phyloP scores from a whole-genome alignment of 2,329 filamentous ascomycete genomes.

The Cladosporium sphaerospermum region DNA sequence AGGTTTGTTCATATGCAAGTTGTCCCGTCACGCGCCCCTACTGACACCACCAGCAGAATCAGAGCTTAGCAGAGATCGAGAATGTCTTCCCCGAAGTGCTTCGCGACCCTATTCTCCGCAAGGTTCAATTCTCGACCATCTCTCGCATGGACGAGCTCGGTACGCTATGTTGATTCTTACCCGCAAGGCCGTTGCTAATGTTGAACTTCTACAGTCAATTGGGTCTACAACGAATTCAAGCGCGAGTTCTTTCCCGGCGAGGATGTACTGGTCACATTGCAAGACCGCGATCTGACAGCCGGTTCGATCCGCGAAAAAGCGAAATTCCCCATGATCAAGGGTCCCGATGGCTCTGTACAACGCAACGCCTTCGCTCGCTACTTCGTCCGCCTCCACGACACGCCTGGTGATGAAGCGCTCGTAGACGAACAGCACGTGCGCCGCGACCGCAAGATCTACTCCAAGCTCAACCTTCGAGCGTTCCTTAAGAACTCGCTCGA shows the following conservation, averaged over 20 bases:
- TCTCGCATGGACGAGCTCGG: slow-evolving; percentile 80
- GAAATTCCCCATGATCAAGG: slow-evolving; percentile 56
- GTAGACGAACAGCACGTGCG: slow-evolving; percentile 75
- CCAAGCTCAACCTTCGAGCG: slow-evolving; percentile 84
- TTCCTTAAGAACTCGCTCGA: slow-evolving; percentile 95
- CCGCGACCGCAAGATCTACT: slow-evolving; percentile 86
- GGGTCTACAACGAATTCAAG: slow-evolving; percentile 64
- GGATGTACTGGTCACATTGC: slow-evolving; percentile 65
- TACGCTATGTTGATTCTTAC: slow-evolving; percentile 30
- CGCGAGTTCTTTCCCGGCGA: slow-evolving; percentile 88
- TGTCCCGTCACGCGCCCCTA: background rate
- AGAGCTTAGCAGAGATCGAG: slow-evolving; percentile 80
- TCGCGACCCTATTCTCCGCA: slow-evolving; percentile 82
- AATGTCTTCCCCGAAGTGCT: slow-evolving; percentile 85
- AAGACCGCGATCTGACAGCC: slow-evolving; percentile 56
- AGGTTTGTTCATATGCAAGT: slow-evolving; percentile 22
- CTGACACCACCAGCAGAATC: slow-evolving; percentile 33
- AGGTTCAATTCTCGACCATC: slow-evolving; percentile 84
- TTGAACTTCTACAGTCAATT: slow-evolving; percentile 36
- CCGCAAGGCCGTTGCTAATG: background rate
- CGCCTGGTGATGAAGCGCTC: slow-evolving; percentile 63
- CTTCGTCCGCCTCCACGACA: slow-evolving; percentile 65
- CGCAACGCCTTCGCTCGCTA: slow-evolving; percentile 68
- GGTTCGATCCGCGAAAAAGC: slow-evolving; percentile 82
- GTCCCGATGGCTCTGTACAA: slow-evolving; percentile 62